Evolutionary conservation across 108 stramenopile genomes (phyloP).

Genomic region (Fistulifera solaris): DNA sequence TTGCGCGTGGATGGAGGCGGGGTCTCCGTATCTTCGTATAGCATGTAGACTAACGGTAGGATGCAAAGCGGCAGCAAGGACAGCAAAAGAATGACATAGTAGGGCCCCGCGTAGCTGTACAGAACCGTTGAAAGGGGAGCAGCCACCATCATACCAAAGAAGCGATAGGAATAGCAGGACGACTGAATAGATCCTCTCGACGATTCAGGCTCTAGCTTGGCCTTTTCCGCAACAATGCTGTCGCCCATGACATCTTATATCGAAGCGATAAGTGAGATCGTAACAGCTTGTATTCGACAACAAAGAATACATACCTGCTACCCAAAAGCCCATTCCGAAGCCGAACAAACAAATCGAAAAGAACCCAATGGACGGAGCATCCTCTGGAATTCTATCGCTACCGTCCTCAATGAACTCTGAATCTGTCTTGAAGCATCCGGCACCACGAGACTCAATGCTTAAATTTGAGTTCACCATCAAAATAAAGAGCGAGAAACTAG

Average conservation of each 20-base stretch:
- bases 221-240: conserved; percentile 78
- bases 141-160: conserved; percentile 73
- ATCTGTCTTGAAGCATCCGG: not conserved
- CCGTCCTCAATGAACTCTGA: not conserved
- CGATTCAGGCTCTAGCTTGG: conserved; percentile 67
- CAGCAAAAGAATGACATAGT: conserved; percentile 42
- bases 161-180: conserved; percentile 73
- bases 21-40: conserved; percentile 48
- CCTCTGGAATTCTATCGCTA: conserved; percentile 10
- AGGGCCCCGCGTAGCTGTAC: conserved; percentile 49
- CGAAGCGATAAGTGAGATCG: not conserved
- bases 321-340: conserved; percentile 73
- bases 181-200: conserved; percentile 62
- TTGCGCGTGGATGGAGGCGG: conserved; percentile 41
- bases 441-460: conserved; percentile 1
- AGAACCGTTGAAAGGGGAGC: conserved; percentile 56
- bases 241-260: conserved; percentile 73
- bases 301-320: conserved; percentile 18
- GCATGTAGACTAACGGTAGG: conserved; percentile 40
- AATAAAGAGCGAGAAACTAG: conserved; percentile 36
- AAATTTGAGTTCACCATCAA: conserved; percentile 42
- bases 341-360: conserved; percentile 36
- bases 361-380: conserved; percentile 57
- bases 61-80: conserved; percentile 51
- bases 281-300: not conserved